These are phyloP conservation scores for Canna indica DNA, from an alignment of 176 grass and related monocot genomes.

Conservation along the genomic window DNA sequence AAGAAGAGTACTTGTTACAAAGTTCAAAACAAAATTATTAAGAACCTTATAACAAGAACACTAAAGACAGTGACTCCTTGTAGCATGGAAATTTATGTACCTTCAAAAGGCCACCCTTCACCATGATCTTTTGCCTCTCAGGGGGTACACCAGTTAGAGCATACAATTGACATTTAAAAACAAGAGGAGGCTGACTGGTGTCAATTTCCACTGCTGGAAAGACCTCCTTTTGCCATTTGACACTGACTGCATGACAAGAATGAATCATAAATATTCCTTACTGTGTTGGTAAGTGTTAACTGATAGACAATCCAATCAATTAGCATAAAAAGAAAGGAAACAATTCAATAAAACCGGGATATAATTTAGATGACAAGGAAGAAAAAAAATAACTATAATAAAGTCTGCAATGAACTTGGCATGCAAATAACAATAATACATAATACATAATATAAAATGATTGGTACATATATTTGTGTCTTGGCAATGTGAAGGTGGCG, in stretches of 20 bases:
- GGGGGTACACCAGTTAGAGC: slow-evolving; percentile 88
- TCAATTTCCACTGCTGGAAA: slow-evolving; percentile 80
- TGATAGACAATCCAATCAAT: not conserved
- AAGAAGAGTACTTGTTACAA: slow-evolving; percentile 18
- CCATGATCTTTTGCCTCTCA: slow-evolving; percentile 98
- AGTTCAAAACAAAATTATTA: not conserved
- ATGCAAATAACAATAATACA: no score
- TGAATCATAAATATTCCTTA: not conserved
- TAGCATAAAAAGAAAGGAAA: not conserved
- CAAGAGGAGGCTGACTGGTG: slow-evolving; percentile 69
- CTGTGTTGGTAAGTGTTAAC: not conserved
- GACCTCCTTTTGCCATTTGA: slow-evolving; percentile 96
- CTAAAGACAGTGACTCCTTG: not conserved
- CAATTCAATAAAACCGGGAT: not conserved
- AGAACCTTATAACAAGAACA: not conserved
- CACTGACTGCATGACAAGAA: slow-evolving; percentile 42
- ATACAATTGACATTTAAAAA: slow-evolving; percentile 93
- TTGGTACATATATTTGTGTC: no score
- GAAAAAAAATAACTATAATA: not conserved
- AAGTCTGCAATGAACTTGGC: no score
- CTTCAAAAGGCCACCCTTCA: slow-evolving; percentile 97
- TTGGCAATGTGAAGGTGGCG: no score
- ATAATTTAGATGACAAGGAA: not conserved
- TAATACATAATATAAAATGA: no score
- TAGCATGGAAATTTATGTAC: slow-evolving; percentile 26